phyloP scores from a whole-genome alignment of 176 grass and related monocot species.

The Themeda triandra region DNA sequence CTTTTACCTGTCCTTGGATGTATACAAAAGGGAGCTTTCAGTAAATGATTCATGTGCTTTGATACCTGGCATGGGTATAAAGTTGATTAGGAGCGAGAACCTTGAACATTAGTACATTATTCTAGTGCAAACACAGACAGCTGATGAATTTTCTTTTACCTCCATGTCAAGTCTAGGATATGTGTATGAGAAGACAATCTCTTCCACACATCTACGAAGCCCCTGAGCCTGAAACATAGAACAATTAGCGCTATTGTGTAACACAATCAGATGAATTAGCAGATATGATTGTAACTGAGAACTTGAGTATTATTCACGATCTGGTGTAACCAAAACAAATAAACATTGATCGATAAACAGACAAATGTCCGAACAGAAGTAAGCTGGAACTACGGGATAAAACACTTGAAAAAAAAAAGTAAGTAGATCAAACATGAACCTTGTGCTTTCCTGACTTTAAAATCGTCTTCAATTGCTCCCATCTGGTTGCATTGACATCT shows the following conservation, averaged over 20 bases:
- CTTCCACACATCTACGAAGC: constrained; percentile 80
- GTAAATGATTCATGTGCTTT: constrained; percentile 97
- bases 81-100: constrained; percentile 1
- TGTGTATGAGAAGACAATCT: constrained; percentile 90
- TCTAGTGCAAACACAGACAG: constrained; percentile 1
- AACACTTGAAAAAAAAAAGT: not conserved
- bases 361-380: not conserved
- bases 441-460: constrained; percentile 89
- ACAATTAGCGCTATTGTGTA: not conserved
- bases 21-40: constrained; percentile 93
- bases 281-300: constrained; percentile 5
- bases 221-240: constrained; percentile 48
- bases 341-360: not conserved
- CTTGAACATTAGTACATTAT: not conserved
- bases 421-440: constrained; percentile 40
- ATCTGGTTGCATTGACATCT: constrained; percentile 65
- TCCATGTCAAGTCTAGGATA: constrained; percentile 99
- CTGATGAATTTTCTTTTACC: constrained; percentile 41
- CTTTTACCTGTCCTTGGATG: constrained; percentile 86
- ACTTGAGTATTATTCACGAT: not conserved
- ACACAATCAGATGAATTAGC: constrained; percentile 1
- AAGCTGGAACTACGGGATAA: not conserved
- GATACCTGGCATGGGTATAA: constrained; percentile 59
- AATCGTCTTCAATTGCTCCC: constrained; percentile 78
- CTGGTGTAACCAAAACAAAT: not conserved